Conservation (phyloP, 2,329 filamentous ascomycete species). For the Lachnellula arida region DNA sequence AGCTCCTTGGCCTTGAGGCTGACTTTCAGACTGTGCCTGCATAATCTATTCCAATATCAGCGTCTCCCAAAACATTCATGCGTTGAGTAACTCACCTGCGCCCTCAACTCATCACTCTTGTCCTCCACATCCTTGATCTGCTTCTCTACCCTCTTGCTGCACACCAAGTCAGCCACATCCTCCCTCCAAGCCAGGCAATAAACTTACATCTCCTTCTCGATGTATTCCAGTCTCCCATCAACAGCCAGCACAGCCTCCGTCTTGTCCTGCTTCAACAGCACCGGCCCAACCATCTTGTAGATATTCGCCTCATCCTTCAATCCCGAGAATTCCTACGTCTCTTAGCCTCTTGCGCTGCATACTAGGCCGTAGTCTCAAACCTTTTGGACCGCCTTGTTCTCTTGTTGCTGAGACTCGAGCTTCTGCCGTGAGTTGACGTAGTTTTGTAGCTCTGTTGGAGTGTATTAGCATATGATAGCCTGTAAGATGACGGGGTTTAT, state of each 20-base stretch:
- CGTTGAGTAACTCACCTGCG: slow-evolving; percentile 55
- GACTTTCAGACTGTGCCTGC: slow-evolving; percentile 39
- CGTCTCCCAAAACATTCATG: background rate
- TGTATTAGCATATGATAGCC: slow-evolving; percentile 2
- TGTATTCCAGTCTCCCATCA: slow-evolving; percentile 85
- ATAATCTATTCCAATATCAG: slow-evolving; percentile 34
- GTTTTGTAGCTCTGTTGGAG: slow-evolving; percentile 66
- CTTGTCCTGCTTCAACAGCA: slow-evolving; percentile 91
- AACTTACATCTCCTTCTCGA: slow-evolving; percentile 83
- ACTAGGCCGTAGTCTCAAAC: slow-evolving; percentile 38
- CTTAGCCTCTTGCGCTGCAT: slow-evolving; percentile 10
- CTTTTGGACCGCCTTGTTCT: slow-evolving; percentile 84
- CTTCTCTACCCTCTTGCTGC: slow-evolving; percentile 60
- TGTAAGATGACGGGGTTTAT: background rate
- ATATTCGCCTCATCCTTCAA: slow-evolving; percentile 81
- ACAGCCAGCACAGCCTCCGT: slow-evolving; percentile 86
- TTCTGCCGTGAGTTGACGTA: slow-evolving; percentile 78
- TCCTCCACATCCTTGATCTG: slow-evolving; percentile 61
- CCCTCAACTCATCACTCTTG: slow-evolving; percentile 60
- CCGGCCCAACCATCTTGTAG: slow-evolving; percentile 92
- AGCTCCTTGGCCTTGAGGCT: slow-evolving; percentile 28
- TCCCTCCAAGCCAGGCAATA: background rate
- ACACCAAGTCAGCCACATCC: slow-evolving; percentile 7
- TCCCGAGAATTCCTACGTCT: slow-evolving; percentile 68
- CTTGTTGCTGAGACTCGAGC: slow-evolving; percentile 88